Evolutionary conservation across 75 land plant species (phyloP), one percentile per base, ranked within the genome.

Genomic region (Cunninghamia lanceolata): DNA sequence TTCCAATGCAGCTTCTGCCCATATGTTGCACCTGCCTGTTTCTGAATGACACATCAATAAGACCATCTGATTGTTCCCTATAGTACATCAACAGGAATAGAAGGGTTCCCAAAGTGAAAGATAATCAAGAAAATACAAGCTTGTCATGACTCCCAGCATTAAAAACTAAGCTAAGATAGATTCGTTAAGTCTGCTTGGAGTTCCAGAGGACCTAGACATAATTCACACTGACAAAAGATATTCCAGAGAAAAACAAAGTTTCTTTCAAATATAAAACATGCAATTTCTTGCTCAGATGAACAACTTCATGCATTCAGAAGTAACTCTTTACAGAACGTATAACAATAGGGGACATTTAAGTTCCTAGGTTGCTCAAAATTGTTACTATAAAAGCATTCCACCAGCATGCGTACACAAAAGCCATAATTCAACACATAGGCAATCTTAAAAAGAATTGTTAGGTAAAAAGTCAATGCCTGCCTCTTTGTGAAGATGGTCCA

Each of bases 401-500:
- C 10, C 32, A 25, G 47, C n/a, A 80, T 25, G 3, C 8, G 3
- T 80, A 80, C 25, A 40, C 43, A 38, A 17, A 80, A 80, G 45
- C 45, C 43, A 43, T 11, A 43, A n/a, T 42, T 80, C 82, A 45
- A 45, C 14, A 80, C 82, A 43, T 11, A 43, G 50, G 82, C 82
- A 45, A 43, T 40, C 82, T 25, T 43, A 43, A 46, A 21, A 43
- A 80, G n/a, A 36, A 40, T 43, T 42, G 25, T 45, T 19, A 43
- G 19, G 82, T 70, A 70, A 82, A 87, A 53, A 45, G 82, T 79
- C 89, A 84, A 84, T 90, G 81, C 91, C 91, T 90, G 91, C 91
- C 91, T 90, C 91, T 73, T 89, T 90, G 85, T 87, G 90, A 85
- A 90, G 91, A 85, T 87, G 87, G 34, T 89, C 86, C 78, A 90